A percentile compares a stretch with the other conserved stretches of the same genome.
Conservation (phyloP, 2,329 filamentous ascomycete genomes). For the Albophoma yamanashiensis region DNA sequence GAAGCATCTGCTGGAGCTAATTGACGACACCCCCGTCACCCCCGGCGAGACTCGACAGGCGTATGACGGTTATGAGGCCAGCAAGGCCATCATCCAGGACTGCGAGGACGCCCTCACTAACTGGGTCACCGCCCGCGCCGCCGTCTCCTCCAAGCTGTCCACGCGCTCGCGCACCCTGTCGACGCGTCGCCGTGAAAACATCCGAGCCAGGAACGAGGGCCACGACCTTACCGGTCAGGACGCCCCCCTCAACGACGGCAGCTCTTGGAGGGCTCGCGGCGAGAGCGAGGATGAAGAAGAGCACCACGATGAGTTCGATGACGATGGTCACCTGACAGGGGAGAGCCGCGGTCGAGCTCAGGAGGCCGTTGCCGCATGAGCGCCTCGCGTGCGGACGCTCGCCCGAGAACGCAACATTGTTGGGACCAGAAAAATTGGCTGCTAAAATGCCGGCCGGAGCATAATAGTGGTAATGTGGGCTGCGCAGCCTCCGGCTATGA, state of each 20-base stretch:
- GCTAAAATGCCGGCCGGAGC: neutral
- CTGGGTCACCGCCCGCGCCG: slow-evolving; percentile 87
- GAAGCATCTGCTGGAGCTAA: slow-evolving; percentile 93
- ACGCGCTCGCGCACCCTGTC: slow-evolving; percentile 80
- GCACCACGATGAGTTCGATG: slow-evolving; percentile 34
- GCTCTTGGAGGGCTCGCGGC: slow-evolving; percentile 74
- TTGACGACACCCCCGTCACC: slow-evolving; percentile 94
- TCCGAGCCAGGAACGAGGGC: slow-evolving; percentile 55
- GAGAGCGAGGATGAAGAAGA: slow-evolving; percentile 56
- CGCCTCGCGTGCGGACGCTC: neutral
- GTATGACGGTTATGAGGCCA: slow-evolving; percentile 96
- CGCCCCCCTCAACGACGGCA: slow-evolving; percentile 62
- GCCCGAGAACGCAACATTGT: neutral
- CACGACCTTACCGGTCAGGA: slow-evolving; percentile 80
- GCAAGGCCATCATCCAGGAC: slow-evolving; percentile 98
- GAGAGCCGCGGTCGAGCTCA: slow-evolving; percentile 47
- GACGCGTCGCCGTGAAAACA: slow-evolving; percentile 68
- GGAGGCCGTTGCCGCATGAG: slow-evolving; percentile 34
- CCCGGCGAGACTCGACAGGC: slow-evolving; percentile 92
- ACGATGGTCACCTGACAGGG: slow-evolving; percentile 41
- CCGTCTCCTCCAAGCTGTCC: slow-evolving; percentile 78
- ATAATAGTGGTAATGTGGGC: slow-evolving; percentile 5
- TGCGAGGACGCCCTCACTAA: slow-evolving; percentile 96
- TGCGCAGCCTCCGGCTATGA: slow-evolving; percentile 9
- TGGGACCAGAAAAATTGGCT: neutral